These are phyloP conservation scores for Tillandsia fasciculata DNA, from an alignment of 176 grass and related monocot species.

Conservation along the genomic window DNA sequence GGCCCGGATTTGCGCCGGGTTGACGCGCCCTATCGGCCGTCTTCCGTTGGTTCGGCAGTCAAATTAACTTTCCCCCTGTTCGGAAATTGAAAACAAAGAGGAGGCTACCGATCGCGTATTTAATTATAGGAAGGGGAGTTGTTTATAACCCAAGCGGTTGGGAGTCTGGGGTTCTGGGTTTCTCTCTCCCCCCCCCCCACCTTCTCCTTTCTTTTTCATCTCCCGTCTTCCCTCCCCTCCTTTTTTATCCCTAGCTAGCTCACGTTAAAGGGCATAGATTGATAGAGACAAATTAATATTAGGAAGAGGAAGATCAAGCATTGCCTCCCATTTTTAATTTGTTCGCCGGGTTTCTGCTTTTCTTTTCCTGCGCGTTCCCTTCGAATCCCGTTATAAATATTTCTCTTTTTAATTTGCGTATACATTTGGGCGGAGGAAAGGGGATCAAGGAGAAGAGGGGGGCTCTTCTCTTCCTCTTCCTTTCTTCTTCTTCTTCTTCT, in stretches of 20 bases:
- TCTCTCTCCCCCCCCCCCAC: not conserved
- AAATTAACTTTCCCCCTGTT: not conserved
- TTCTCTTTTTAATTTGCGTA: too few species aligned
- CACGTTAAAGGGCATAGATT: not conserved
- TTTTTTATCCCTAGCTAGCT: not conserved
- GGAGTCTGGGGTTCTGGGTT: conserved; percentile 3
- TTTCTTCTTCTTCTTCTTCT: too few species aligned
- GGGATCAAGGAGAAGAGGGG: too few species aligned
- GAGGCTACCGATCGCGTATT: not conserved
- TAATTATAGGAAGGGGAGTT: not conserved
- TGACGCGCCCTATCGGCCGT: not conserved
- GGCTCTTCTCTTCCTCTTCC: too few species aligned
- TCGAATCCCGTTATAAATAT: too few species aligned
- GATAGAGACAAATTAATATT: too few species aligned
- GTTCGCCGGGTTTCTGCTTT: too few species aligned
- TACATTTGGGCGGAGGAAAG: too few species aligned
- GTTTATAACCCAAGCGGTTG: not conserved
- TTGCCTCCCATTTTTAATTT: too few species aligned
- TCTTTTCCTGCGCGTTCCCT: too few species aligned
- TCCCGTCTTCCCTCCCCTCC: not conserved
- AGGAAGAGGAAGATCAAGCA: too few species aligned
- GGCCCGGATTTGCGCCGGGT: not conserved
- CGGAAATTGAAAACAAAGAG: not conserved
- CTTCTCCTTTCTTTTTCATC: not conserved
- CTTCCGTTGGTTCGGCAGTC: not conserved